phyloP scores from a whole-genome alignment of 176 grass and related monocot species.

The Chloris gayana region DNA sequence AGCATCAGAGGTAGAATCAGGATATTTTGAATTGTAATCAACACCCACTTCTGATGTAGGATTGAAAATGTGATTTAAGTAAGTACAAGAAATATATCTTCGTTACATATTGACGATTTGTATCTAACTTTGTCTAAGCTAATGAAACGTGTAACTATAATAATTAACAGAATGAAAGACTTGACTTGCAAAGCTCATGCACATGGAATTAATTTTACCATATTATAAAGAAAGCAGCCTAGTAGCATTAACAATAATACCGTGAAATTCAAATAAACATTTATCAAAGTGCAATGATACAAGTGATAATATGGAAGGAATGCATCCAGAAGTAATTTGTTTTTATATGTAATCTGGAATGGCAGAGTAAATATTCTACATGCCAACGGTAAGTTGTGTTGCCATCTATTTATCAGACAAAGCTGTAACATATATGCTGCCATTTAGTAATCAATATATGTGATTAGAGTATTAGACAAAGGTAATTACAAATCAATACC shows the following conservation, averaged over 20 bases:
- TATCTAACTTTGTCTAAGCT: neutral
- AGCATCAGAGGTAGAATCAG: neutral
- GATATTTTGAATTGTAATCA: neutral
- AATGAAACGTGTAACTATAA: neutral
- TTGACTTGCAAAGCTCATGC: neutral
- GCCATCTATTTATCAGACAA: neutral
- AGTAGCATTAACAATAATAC: neutral
- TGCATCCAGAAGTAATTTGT: neutral
- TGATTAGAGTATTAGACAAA: neutral
- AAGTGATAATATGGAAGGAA: neutral
- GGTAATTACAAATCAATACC: slow-evolving; percentile 39
- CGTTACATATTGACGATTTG: neutral
- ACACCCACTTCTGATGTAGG: neutral
- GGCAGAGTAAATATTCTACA: neutral
- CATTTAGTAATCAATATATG: neutral
- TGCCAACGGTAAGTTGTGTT: neutral
- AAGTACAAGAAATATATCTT: neutral
- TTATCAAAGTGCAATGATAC: no score
- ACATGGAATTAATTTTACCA: neutral
- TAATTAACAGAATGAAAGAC: neutral
- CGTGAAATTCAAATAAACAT: neutral
- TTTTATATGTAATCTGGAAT: neutral
- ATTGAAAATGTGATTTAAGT: neutral
- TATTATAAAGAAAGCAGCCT: neutral
- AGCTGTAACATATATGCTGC: neutral